phyloP scores from a whole-genome alignment of 345 rosid species.

The Salix viminalis region DNA sequence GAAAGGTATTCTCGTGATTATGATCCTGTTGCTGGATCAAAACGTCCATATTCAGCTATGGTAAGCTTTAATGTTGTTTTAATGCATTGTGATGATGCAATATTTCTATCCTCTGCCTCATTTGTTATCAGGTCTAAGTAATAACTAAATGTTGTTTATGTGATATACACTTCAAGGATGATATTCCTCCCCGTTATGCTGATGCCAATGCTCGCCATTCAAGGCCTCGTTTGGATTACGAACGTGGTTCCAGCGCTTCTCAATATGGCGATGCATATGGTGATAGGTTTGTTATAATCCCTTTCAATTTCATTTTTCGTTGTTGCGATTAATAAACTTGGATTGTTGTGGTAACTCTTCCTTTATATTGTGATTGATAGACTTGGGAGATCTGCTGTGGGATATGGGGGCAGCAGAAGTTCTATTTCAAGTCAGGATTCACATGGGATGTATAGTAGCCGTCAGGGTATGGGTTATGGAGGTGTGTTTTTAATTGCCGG shows the following conservation, averaged over 20 bases:
- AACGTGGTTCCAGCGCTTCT: slow-evolving; percentile 52
- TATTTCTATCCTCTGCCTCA: not conserved
- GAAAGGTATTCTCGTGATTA: slow-evolving; percentile 83
- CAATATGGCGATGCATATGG: slow-evolving; percentile 74
- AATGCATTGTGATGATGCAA: not conserved
- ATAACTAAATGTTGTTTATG: slow-evolving; percentile 2
- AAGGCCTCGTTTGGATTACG: slow-evolving; percentile 90
- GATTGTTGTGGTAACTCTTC: slow-evolving; percentile 1
- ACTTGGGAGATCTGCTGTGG: slow-evolving; percentile 70
- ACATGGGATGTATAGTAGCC: slow-evolving; percentile 70
- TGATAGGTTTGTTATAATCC: slow-evolving; percentile 55
- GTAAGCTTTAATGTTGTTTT: slow-evolving; percentile 37
- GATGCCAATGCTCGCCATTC: slow-evolving; percentile 66
- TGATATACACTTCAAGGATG: slow-evolving; percentile 50
- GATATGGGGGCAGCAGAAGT: slow-evolving; percentile 79
- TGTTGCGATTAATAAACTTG: not conserved
- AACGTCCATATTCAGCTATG: slow-evolving; percentile 79
- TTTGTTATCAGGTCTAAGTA: not conserved
- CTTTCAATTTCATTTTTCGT: not conserved
- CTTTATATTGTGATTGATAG: slow-evolving; percentile 38
- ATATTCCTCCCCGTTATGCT: slow-evolving; percentile 76
- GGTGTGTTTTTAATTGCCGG: slow-evolving; percentile 36
- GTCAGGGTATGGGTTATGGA: slow-evolving; percentile 79
- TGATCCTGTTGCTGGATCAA: slow-evolving; percentile 78
- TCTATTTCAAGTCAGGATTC: slow-evolving; percentile 71